These are phyloP conservation scores for Rutstroemia sydowiana DNA, from an alignment of 2,329 filamentous ascomycete species.

Conservation along the genomic window DNA sequence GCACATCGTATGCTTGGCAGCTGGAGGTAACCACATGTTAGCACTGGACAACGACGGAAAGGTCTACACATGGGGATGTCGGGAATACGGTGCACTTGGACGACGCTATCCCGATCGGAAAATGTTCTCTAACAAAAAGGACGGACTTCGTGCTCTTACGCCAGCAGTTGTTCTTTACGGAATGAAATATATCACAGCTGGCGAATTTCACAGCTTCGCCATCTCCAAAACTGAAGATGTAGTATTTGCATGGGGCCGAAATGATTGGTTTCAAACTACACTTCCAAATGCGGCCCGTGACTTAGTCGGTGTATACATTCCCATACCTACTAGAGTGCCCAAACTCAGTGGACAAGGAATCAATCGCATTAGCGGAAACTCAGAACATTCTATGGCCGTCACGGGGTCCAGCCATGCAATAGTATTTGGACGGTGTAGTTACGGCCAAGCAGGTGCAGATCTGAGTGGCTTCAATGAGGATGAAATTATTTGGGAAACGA, in stretches of 20 bases:
- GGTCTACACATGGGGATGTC: conserved; percentile 58
- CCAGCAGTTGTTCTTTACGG: conserved; percentile 27
- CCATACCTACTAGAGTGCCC: not conserved
- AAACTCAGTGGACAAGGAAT: not conserved
- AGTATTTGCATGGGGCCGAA: conserved; percentile 78
- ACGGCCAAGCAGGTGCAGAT: conserved; percentile 49
- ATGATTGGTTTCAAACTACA: conserved; percentile 79
- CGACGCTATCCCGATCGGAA: conserved; percentile 32
- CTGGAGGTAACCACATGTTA: conserved; percentile 51
- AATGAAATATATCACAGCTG: conserved; percentile 35
- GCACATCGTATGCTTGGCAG: conserved; percentile 45
- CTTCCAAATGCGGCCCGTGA: conserved; percentile 57
- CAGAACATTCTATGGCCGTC: conserved; percentile 67
- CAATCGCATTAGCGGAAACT: conserved; percentile 54
- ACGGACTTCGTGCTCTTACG: no score
- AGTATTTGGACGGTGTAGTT: conserved; percentile 53
- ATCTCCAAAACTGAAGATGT: conserved; percentile 59
- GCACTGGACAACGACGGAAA: conserved; percentile 51
- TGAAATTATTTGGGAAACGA: conserved; percentile 56
- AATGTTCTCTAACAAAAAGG: conserved; percentile 13
- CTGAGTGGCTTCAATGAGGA: conserved; percentile 47
- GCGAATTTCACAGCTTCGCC: conserved; percentile 77
- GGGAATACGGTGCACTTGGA: conserved; percentile 63
- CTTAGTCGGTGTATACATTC: conserved; percentile 60
- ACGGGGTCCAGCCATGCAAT: conserved; percentile 50